Evolutionary conservation across 352 stramenopile genomes (phyloP).

Genomic region (Phytopythium kandeliae): DNA sequence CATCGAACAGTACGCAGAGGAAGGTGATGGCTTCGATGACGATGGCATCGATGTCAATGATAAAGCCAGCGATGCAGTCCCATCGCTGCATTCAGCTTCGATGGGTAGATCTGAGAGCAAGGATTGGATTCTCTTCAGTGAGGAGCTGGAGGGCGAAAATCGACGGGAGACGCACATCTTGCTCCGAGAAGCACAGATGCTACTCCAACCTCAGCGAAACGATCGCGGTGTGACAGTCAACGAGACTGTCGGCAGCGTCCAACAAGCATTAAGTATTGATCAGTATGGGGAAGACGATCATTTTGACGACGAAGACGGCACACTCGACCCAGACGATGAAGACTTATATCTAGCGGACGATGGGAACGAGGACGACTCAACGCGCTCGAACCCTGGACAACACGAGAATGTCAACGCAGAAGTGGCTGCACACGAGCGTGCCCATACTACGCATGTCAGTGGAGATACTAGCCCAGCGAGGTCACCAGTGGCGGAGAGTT

Average conservation of each 20-base stretch:
- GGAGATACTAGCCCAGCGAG: too few species aligned
- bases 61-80: background rate
- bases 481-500: background rate
- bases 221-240: background rate
- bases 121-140: conserved; percentile 5
- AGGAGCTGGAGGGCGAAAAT: conserved; percentile 18
- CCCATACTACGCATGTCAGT: too few species aligned
- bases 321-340: background rate
- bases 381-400: too few species aligned
- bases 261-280: background rate
- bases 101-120: background rate
- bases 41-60: background rate
- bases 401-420: background rate
- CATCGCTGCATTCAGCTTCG: background rate
- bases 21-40: conserved; percentile 9
- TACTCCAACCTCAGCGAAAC: conserved; percentile 17
- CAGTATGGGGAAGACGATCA: conserved; percentile 12
- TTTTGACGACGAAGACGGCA: conserved; percentile 7
- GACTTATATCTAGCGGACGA: conserved; percentile 5
- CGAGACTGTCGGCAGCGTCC: background rate
- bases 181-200: conserved; percentile 27
- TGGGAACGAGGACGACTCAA: background rate
- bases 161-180: conserved; percentile 29
- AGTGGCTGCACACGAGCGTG: too few species aligned
- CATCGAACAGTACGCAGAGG: conserved; percentile 11